These are phyloP conservation scores for Calonectria ilicicola DNA, from an alignment of 2,329 filamentous ascomycete genomes.

Conservation along the genomic window DNA sequence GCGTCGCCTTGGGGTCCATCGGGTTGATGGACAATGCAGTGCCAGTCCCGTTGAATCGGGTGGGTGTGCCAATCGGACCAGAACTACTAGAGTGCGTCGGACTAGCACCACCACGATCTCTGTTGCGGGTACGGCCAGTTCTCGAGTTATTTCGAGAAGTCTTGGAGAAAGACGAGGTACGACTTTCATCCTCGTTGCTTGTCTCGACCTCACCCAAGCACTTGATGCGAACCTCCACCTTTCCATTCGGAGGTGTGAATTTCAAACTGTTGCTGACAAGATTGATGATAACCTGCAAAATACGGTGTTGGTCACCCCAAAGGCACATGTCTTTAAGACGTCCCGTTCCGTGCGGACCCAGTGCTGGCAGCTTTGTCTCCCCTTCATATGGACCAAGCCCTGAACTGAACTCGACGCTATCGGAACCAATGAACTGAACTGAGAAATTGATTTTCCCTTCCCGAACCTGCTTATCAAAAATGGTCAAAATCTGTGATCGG, in stretches of 20 bases:
- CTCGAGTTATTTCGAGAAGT: constrained; percentile 59
- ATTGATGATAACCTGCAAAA: constrained; percentile 94
- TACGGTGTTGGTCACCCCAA: constrained; percentile 93
- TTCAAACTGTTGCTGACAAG: constrained; percentile 93
- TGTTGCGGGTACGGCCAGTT: constrained; percentile 55
- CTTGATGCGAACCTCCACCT: constrained; percentile 80
- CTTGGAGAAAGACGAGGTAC: constrained; percentile 65
- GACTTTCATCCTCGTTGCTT: constrained; percentile 57
- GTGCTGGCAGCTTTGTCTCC: constrained; percentile 62
- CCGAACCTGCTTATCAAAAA: constrained; percentile 90
- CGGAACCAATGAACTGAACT: constrained; percentile 72
- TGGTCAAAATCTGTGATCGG: constrained; percentile 82
- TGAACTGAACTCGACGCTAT: constrained; percentile 38
- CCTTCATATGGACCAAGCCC: constrained; percentile 48
- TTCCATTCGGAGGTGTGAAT: constrained; percentile 84
- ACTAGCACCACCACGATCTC: constrained; percentile 56
- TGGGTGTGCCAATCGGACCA: constrained; percentile 44
- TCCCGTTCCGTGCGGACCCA: constrained; percentile 74
- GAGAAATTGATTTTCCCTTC: constrained; percentile 81
- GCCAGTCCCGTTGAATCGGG: constrained; percentile 49
- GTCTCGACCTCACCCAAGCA: constrained; percentile 73
- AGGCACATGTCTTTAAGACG: constrained; percentile 86
- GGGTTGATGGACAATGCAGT: constrained; percentile 74
- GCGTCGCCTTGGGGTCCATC: constrained; percentile 65
- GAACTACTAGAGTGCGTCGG: constrained; percentile 65